Evolutionary conservation across 164 flowering plant species (phyloP).

Genomic region (Tetrastigma voinierianum): DNA sequence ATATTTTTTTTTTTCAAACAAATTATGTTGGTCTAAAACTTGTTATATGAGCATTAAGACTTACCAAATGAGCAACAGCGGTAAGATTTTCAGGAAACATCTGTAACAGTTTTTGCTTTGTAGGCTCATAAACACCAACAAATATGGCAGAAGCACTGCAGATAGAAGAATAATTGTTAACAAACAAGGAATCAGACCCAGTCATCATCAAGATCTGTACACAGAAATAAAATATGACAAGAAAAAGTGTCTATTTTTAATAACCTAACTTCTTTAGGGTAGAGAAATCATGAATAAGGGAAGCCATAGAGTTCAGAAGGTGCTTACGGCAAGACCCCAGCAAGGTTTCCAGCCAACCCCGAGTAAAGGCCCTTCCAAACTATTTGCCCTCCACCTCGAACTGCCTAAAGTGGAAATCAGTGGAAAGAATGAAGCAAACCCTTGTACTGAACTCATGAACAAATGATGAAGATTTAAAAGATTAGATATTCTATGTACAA

Average conservation of each 20-base stretch:
- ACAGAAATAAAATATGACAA: background rate
- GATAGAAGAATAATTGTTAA: constrained; percentile 8
- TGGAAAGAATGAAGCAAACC: background rate
- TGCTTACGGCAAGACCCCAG: constrained; percentile 71
- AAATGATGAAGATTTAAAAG: too few species aligned
- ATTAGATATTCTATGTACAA: too few species aligned
- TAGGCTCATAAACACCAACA: constrained; percentile 93
- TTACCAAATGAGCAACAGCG: constrained; percentile 92
- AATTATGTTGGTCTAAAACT: too few species aligned
- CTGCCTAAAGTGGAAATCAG: constrained; percentile 35
- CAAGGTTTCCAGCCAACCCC: constrained; percentile 71
- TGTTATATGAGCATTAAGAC: constrained; percentile 10
- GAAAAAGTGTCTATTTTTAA: background rate
- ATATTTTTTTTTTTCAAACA: too few species aligned
- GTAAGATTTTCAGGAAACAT: constrained; percentile 76
- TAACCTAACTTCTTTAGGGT: too few species aligned
- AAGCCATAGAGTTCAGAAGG: background rate
- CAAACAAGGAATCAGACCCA: too few species aligned
- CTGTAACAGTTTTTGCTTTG: constrained; percentile 74
- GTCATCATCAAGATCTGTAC: too few species aligned
- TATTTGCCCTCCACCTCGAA: constrained; percentile 60
- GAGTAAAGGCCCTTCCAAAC: constrained; percentile 58
- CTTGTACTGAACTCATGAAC: background rate
- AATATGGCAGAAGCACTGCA: constrained; percentile 90
- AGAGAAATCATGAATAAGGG: background rate